Percentiles rank a stretch among this genome's conserved stretches.
phyloP scores from a whole-genome alignment of 2,329 filamentous ascomycete genomes.

The Tolypocladium pustulatum region DNA sequence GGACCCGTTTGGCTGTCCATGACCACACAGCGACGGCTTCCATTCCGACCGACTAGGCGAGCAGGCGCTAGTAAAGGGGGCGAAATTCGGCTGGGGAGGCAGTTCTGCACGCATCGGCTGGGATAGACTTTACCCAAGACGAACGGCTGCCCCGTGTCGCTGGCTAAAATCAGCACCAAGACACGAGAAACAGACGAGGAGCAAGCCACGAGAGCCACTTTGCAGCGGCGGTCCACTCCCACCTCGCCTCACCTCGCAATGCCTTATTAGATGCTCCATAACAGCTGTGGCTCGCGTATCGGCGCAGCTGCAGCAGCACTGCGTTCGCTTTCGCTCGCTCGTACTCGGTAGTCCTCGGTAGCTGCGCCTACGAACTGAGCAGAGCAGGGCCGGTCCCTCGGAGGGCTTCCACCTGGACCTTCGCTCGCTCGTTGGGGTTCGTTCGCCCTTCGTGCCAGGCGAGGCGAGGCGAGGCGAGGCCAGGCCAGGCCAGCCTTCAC shows the following conservation, averaged over 20 bases:
- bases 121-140: conserved; percentile 1
- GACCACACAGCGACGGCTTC: neutral
- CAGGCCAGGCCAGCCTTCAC: neutral
- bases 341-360: neutral
- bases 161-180: neutral
- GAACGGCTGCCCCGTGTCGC: neutral
- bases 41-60: neutral
- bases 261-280: neutral
- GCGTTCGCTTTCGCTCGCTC: neutral
- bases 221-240: conserved; percentile 1
- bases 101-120: neutral
- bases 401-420: neutral
- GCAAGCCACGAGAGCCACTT: conserved; percentile 1
- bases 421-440: neutral
- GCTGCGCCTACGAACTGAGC: neutral
- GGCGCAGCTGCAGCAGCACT: neutral
- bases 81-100: neutral
- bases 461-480: neutral
- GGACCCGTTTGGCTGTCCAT: neutral
- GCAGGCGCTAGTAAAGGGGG: neutral
- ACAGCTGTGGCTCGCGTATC: neutral
- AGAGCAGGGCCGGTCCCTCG: neutral
- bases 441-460: neutral
- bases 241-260: neutral
- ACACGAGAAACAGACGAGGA: neutral